Evolutionary conservation across 2,329 filamentous ascomycete species (phyloP), one percentile per base, ranked within the genome.

Genomic region (Alternaria solani): DNA sequence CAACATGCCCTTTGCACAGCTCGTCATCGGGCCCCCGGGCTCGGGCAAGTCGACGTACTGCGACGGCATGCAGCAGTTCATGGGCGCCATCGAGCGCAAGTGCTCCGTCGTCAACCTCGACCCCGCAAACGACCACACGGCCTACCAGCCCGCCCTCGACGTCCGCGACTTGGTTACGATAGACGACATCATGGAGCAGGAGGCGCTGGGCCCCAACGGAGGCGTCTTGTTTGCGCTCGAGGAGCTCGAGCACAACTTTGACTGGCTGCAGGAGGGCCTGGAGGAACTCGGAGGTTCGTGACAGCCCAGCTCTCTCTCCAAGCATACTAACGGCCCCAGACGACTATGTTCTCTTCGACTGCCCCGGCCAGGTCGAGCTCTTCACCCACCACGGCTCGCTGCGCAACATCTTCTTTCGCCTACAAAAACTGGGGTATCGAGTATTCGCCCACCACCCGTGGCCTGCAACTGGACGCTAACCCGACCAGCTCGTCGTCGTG

Each of bases 41-140:
- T 89, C 93, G 30, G 95, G 95, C 62, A 99, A 99, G 82, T 97
- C 93, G 66, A 99, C 95, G 7, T 97, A 97, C 78, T 98, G 94
- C 84, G 93, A 98, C 88, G 95, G 95, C 76, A 97, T 99, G 91
- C 92, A 97, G 75, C 95, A 99, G 81, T 99, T 99, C 82, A 91
- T 98, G 85, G 90, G 90, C 67, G 94, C 95, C 65, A 97, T 99
- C 76, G 93, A 94, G 62, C 91, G 95, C 57, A 94, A 96, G 79
- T 97, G 93, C 83, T 96, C 93, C 16, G 89, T 98, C 38, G 92
- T 97, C 60, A 99, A 99, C 77, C 89, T 99, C 67, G 95, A 99
- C 80, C 95, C 95, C 26, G 95, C 95, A 55, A 99, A 99, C 83
- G 94, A 98, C 74, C 89, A 90, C 61, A 95, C 93, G 1, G 91